Base-by-base conservation (phyloP, 2,329 filamentous ascomycete genomes). In the Aspergillus ibericus region DNA sequence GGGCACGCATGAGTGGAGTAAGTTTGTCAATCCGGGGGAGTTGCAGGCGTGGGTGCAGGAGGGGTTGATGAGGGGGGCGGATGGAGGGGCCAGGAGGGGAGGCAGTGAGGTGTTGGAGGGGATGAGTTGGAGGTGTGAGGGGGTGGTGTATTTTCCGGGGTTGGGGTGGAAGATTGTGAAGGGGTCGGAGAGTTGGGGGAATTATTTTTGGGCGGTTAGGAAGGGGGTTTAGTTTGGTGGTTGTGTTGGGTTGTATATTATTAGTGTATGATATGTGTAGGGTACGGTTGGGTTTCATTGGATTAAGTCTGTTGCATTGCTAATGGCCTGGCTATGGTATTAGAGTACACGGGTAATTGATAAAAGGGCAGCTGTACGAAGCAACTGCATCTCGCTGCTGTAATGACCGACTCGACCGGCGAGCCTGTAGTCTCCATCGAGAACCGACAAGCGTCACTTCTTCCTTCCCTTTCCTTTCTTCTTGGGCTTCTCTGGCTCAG, bases 1-100 rank as follows among this genome's bases (percentile, higher is more conserved):
- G 63, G 95, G 95, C 1, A 99, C 95, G 48, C 95, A 99, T 77
- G 92, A 97, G 74, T 99, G 95, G 95, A 82, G 83, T 62, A 96
- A 98, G 79, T 99, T 98, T 77, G 88, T 99, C 65, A 95, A 97
- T 71, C 90, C 91, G 63, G 81, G 85, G 13, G 93, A 98, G 81
- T 74, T 77, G 44, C 61, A 72, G 36, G 72, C 70, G 20, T 80
- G 77, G 77, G 71, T 73, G 36, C 70, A 73, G 59, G 70, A 77
- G 56, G 75, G 71, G 1, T 58, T 77, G 70, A 79, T 83, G 66
- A 77, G 73, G 81, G 83, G 72, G 84, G 88, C 56, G 54, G 73
- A 75, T 58, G 60, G 64, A 5, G 58, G 48, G 32, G 66, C 64
- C 10, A 56, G 38, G 25, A 60, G 64, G 22, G 68, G 64, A 5